phyloP scores from a whole-genome alignment of 345 rosid species.

The Eucalyptus guilfoylei region DNA sequence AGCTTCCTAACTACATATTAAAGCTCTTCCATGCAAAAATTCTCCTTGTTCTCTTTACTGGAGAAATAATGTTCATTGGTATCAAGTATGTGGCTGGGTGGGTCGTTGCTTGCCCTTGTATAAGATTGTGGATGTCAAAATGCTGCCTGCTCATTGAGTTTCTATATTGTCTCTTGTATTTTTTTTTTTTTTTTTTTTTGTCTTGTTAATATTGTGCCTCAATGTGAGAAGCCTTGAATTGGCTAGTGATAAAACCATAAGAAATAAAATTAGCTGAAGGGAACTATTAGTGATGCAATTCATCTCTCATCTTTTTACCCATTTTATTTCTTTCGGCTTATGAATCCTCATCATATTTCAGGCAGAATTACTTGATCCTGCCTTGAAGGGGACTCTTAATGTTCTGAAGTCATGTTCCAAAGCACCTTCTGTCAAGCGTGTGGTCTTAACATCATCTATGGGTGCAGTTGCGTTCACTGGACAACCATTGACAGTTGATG shows the following conservation, averaged over 20 bases:
- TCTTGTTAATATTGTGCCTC: background rate
- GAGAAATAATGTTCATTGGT: background rate
- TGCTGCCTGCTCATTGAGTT: background rate
- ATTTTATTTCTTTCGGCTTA: background rate
- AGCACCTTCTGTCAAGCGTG: slow-evolving; percentile 51
- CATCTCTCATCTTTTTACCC: background rate
- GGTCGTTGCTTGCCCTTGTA: background rate
- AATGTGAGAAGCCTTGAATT: background rate
- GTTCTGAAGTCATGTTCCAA: slow-evolving; percentile 65
- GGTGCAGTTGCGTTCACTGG: slow-evolving; percentile 52
- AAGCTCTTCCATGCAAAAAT: background rate
- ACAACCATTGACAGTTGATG: slow-evolving; percentile 64
- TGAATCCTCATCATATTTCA: slow-evolving; percentile 3
- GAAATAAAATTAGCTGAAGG: background rate
- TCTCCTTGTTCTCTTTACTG: background rate
- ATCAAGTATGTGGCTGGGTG: background rate
- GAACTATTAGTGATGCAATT: background rate
- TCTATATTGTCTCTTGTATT: background rate
- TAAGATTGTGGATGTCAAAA: background rate
- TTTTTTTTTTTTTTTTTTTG: background rate
- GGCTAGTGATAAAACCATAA: background rate
- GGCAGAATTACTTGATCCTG: slow-evolving; percentile 82
- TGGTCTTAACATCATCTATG: slow-evolving; percentile 69
- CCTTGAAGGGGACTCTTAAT: slow-evolving; percentile 81
- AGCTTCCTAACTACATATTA: background rate